phyloP scores from a whole-genome alignment of 2,329 filamentous ascomycete species.

The Fusarium staphyleae region DNA sequence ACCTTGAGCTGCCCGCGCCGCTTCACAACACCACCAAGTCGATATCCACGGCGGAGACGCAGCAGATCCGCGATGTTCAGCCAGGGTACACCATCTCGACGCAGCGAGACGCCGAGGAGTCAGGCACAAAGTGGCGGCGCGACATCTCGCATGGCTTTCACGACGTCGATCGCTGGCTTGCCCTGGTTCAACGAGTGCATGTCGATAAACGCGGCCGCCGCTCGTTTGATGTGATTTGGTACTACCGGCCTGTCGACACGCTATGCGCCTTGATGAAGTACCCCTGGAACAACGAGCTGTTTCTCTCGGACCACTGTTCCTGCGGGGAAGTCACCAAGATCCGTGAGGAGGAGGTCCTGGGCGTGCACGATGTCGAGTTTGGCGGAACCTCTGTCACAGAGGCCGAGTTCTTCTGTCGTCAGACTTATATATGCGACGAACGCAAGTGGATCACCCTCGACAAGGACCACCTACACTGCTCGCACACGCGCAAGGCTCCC shows the following conservation, averaged over 20 bases:
- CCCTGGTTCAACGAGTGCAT: slow-evolving; percentile 68
- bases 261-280: slow-evolving; percentile 73
- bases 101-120: slow-evolving; percentile 52
- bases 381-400: slow-evolving; percentile 56
- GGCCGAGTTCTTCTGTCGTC: slow-evolving; percentile 71
- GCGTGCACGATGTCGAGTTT: slow-evolving; percentile 65
- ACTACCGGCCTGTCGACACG: slow-evolving; percentile 76
- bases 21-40: slow-evolving; percentile 35
- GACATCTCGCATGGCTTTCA: slow-evolving; percentile 52
- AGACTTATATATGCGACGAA: slow-evolving; percentile 68
- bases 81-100: slow-evolving; percentile 60
- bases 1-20: slow-evolving; percentile 40
- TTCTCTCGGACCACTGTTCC: slow-evolving; percentile 78
- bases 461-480: slow-evolving; percentile 62
- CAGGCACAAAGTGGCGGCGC: slow-evolving; percentile 63
- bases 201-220: slow-evolving; percentile 44
- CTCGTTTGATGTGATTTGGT: slow-evolving; percentile 72
- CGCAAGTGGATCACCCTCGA: slow-evolving; percentile 68
- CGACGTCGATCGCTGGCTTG: slow-evolving; percentile 69
- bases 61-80: slow-evolving; percentile 46
- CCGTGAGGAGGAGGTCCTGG: slow-evolving; percentile 61
- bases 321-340: slow-evolving; percentile 62
- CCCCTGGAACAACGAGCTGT: slow-evolving; percentile 75
- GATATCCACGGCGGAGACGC: slow-evolving; percentile 30
- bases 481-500: slow-evolving; percentile 42